Evolutionary conservation across 2,329 filamentous ascomycete species (phyloP), one percentile per base, ranked within the genome.

Genomic region (Albifimbria verrucaria): DNA sequence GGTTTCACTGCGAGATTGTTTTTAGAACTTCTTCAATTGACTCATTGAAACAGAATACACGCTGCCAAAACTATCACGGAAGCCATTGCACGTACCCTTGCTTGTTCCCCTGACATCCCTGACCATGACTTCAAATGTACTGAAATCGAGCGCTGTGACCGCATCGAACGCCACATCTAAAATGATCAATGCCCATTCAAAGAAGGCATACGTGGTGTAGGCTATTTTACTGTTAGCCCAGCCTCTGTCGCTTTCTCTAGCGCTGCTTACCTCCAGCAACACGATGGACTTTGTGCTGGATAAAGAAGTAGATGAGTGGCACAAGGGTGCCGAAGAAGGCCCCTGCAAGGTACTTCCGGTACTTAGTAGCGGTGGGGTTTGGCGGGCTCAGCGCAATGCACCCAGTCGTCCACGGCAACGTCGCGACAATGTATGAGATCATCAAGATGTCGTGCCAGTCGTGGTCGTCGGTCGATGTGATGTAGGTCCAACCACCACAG

Each of bases 361-460:
- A 96, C 73, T 88, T 92, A 67, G 97, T 81, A 7, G 94, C 90
- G 57, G 77, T 83, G 12, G 87, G 80, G 68, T 97, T 96, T 52
- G 87, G 85, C 11, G 93, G 92, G 72, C 92, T 97, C 49, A 97
- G 76, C 5, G 88, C 85, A 56, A 97, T 82, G 70, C 93, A 97
- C 48, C 94, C 94, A 47, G 91, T 72, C 2, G 93, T 99, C 94
- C 94, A 99, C 2, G 94, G 94, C 51, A 99, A 78, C 3, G 94
- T 97, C 28, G 91, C 89, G 45, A 99, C 87, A 52, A 99, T 79
- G 72, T 99, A 99, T 15, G 92, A 95, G 62, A 99, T 97, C 94
- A 99, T 99, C 70, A 99, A 93, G 57, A 97, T 93, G 67, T 99
- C 94, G 70, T 99, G 94, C 92, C 92, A 97, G 72, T 96, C 86